Conservation (phyloP, 768 basidiomycete genomes). For the Phylloporus rhodoxanthus region DNA sequence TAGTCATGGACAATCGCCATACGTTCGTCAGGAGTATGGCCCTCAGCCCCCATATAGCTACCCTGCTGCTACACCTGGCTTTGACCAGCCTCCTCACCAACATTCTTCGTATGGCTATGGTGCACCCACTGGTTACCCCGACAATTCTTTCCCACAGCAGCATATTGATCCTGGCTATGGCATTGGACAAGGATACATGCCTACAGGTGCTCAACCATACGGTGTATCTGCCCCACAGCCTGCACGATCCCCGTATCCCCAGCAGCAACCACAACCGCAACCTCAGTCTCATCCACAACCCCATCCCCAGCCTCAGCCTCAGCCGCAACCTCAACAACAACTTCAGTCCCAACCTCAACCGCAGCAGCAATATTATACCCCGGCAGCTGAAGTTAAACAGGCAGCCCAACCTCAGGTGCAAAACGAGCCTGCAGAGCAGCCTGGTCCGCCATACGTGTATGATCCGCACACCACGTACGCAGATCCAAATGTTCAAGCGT, state of each 20-base stretch:
- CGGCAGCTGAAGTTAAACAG: slow-evolving; percentile 6
- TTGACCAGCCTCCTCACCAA: slow-evolving; percentile 40
- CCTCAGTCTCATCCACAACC: slow-evolving; percentile 31
- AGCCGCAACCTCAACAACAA: slow-evolving; percentile 28
- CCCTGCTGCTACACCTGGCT: slow-evolving; percentile 30
- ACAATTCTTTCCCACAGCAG: slow-evolving; percentile 24
- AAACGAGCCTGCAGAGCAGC: slow-evolving; percentile 18
- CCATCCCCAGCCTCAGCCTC: slow-evolving; percentile 33
- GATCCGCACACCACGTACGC: slow-evolving; percentile 64
- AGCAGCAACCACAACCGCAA: slow-evolving; percentile 23
- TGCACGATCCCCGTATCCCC: slow-evolving; percentile 29
- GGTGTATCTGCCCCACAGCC: slow-evolving; percentile 20
- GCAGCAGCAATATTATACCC: slow-evolving; percentile 18
- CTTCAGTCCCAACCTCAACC: slow-evolving; percentile 27
- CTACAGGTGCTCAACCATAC: slow-evolving; percentile 19
- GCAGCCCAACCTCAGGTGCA: slow-evolving; percentile 10
- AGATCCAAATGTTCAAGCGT: slow-evolving; percentile 78
- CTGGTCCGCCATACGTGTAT: slow-evolving; percentile 48
- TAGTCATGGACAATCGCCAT: slow-evolving; percentile 19
- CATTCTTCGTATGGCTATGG: slow-evolving; percentile 24
- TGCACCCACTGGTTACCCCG: slow-evolving; percentile 20
- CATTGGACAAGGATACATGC: slow-evolving; percentile 18
- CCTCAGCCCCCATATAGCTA: slow-evolving; percentile 46
- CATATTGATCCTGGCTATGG: slow-evolving; percentile 23
- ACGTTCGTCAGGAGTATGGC: slow-evolving; percentile 29